Base-by-base conservation (phyloP, 2,329 filamentous ascomycete genomes). In the Pseudodiploospora longispora region DNA sequence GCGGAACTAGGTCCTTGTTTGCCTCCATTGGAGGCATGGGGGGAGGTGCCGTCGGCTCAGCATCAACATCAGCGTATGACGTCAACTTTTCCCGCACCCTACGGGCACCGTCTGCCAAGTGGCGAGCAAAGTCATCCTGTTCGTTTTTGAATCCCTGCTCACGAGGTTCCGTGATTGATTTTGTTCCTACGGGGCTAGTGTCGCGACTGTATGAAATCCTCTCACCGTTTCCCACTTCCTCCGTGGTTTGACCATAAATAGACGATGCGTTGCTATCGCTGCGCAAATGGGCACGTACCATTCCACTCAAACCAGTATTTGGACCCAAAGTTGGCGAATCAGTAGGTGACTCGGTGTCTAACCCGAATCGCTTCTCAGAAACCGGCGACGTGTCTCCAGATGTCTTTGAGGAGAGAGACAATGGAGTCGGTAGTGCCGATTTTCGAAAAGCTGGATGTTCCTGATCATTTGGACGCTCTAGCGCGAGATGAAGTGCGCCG, bases 321-420 rank as follows among this genome's bases (percentile, higher is more conserved):
- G 85, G 83, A 2, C 85, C 85, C 5, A 95, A 67, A 0, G 87
- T 94, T 1, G 90, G 89, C 0, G 89, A 95, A 55, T 95, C 87
- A 19, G 19, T 19, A 19, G 19, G 19, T 19, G 19, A 19, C 19
- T 19, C 19, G 19, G 19, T 19, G 19, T 19, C 19, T 19, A 19
- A 19, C 19, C 19, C 19, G 3, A 19, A 19, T 19, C 19, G 19
- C 19, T 19, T 19, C 7, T 61, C 60, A 0, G 71, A 38, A 6
- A 4, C 33, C 5, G 10, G 42, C 29, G n/a, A 30, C 40, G 34
- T 33, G 30, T 32, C 30, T 30, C 42, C 42, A 30, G 45, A 27
- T 29, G n/a, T 44, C 36, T 55, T 60, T 3, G 56, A 54, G 3
- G 50, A 50, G 2, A 70, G 40, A 0, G 67, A 63, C 4, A 72